Percentiles rank a stretch among this genome's conserved stretches.
Conservation (phyloP, 2,329 filamentous ascomycete genomes). For the Monosporascus sp. region DNA sequence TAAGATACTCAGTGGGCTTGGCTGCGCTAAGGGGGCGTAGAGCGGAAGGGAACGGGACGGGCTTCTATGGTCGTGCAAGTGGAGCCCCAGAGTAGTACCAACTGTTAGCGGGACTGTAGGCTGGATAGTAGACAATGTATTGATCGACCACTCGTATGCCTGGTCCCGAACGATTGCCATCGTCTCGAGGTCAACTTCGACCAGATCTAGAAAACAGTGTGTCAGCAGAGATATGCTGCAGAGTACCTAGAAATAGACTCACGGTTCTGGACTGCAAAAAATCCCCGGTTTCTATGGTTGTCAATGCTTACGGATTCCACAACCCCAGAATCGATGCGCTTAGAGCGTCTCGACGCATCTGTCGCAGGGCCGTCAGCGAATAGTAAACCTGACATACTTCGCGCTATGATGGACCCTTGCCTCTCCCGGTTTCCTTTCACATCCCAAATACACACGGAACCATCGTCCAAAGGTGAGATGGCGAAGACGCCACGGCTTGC, state of each 20-base stretch:
- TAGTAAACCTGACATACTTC: constrained; percentile 63
- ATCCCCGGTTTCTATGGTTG: constrained; percentile 61
- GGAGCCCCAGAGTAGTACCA: constrained; percentile 74
- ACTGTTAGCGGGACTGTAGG: constrained; percentile 71
- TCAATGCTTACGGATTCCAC: constrained; percentile 83
- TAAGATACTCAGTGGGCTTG: constrained; percentile 76
- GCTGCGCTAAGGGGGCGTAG: constrained; percentile 72
- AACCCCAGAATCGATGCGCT: constrained; percentile 66
- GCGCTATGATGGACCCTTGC: constrained; percentile 60
- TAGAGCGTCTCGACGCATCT: constrained; percentile 44
- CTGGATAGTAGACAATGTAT: constrained; percentile 68
- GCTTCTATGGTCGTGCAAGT: constrained; percentile 72
- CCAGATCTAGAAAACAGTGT: constrained; percentile 44
- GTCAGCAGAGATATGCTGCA: constrained; percentile 8
- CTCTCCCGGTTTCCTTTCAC: constrained; percentile 50
- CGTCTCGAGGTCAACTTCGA: constrained; percentile 76
- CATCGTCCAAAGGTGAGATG: constrained; percentile 78
- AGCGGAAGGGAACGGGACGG: constrained; percentile 38
- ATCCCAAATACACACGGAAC: constrained; percentile 85
- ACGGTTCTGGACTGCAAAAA: constrained; percentile 74
- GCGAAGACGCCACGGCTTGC: constrained; percentile 52
- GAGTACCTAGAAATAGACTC: constrained; percentile 26
- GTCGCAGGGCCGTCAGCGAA: constrained; percentile 48
- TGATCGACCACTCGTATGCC: constrained; percentile 77
- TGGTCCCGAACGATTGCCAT: constrained; percentile 65